Conservation (phyloP, 139 green algal genomes). For the Closterium sp. region DNA sequence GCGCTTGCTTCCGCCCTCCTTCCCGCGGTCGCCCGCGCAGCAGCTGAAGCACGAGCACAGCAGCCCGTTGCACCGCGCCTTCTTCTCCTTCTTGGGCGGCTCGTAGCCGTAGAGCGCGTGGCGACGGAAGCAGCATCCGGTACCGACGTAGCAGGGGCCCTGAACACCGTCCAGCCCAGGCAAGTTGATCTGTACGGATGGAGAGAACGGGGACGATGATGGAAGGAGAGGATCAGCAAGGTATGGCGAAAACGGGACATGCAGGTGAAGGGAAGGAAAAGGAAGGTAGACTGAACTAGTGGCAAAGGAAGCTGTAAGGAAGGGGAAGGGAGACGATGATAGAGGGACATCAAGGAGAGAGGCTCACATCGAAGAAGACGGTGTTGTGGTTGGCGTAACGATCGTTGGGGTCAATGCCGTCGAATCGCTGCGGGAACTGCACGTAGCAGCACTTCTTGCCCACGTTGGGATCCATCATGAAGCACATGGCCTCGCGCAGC, state of each 20-base stretch:
- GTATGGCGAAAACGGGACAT: no score
- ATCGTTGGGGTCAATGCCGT: constrained; percentile 37
- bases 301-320: no score
- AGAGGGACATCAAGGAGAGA: no score
- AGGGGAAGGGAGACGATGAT: no score
- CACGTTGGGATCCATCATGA: constrained; percentile 31
- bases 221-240: no score
- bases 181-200: constrained; percentile 9
- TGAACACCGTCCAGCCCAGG: constrained; percentile 30
- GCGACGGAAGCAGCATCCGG: constrained; percentile 39
- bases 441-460: constrained; percentile 36
- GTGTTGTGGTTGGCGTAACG: constrained; percentile 54
- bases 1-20: neutral
- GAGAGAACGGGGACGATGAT: no score
- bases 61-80: neutral
- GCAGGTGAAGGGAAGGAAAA: no score
- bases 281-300: no score
- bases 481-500: constrained; percentile 43
- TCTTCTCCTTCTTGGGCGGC: constrained; percentile 21
- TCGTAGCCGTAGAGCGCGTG: constrained; percentile 27
- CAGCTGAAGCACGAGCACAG: constrained; percentile 21
- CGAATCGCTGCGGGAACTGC: constrained; percentile 47
- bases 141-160: constrained; percentile 41
- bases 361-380: constrained; percentile 46
- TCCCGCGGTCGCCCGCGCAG: neutral